These are phyloP conservation scores for Actinomortierella ambigua DNA, from an alignment of 371 early-diverging fungal species.

Conservation along the genomic window DNA sequence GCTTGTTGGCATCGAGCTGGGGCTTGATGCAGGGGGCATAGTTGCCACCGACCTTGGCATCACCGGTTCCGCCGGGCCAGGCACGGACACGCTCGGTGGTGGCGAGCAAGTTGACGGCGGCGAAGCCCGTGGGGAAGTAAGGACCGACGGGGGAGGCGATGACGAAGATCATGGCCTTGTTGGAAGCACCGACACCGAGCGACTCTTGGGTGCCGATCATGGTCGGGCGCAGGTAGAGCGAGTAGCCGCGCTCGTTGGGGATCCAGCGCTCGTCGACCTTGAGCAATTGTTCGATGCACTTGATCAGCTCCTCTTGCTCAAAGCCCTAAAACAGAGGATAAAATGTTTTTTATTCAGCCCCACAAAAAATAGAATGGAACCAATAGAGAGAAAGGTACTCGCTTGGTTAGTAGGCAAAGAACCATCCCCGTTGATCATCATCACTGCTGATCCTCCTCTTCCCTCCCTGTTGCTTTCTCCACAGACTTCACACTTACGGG, in stretches of 20 bases:
- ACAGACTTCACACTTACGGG: slow-evolving; percentile 59
- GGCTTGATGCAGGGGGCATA: slow-evolving; percentile 86
- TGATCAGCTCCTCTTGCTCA: slow-evolving; percentile 79
- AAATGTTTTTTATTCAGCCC: no score
- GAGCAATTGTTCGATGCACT: slow-evolving; percentile 85
- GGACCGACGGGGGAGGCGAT: slow-evolving; percentile 97
- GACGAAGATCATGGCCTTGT: slow-evolving; percentile 83
- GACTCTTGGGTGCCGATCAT: slow-evolving; percentile 92
- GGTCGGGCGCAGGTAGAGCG: slow-evolving; percentile 94
- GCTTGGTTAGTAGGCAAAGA: no score
- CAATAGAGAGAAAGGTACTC: no score
- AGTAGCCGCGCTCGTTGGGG: slow-evolving; percentile 90
- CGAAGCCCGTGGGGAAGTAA: slow-evolving; percentile 93
- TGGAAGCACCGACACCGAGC: slow-evolving; percentile 75
- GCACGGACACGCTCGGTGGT: slow-evolving; percentile 89
- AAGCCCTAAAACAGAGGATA: slow-evolving; percentile 68
- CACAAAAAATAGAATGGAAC: not conserved
- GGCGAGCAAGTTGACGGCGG: slow-evolving; percentile 87
- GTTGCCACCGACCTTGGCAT: slow-evolving; percentile 90
- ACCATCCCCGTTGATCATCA: no score
- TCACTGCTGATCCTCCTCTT: not conserved
- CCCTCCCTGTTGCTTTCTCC: not conserved
- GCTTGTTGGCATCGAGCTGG: slow-evolving; percentile 84
- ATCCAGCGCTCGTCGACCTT: slow-evolving; percentile 88
- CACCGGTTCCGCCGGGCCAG: slow-evolving; percentile 97